Evolutionary conservation across 352 stramenopile genomes (phyloP).

Genomic region (Pythium folliculosum): DNA sequence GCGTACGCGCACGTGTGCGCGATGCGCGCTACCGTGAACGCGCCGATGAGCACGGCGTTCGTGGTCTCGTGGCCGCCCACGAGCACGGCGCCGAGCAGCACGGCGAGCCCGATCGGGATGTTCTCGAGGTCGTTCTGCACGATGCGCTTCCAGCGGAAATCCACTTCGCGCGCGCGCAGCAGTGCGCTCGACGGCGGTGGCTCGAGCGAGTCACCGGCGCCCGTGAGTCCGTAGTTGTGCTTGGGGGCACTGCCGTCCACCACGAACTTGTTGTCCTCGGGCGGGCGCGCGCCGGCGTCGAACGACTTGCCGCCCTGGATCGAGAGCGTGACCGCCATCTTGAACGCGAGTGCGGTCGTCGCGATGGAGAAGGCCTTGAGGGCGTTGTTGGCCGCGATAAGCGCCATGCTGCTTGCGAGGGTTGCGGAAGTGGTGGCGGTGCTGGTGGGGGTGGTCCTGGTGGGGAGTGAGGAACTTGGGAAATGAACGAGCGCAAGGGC

Average conservation of each 20-base stretch:
- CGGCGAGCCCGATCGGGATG: slow-evolving; percentile 41
- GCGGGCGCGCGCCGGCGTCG: slow-evolving; percentile 32
- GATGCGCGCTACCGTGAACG: slow-evolving; percentile 30
- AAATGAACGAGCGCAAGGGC: background rate
- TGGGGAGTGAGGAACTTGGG: background rate
- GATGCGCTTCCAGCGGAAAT: slow-evolving; percentile 47
- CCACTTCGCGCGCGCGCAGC: slow-evolving; percentile 32
- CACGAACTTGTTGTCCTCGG: slow-evolving; percentile 35
- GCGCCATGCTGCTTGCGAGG: slow-evolving; percentile 2
- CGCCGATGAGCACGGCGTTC: slow-evolving; percentile 39
- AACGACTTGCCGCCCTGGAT: slow-evolving; percentile 45
- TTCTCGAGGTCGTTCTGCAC: slow-evolving; percentile 51
- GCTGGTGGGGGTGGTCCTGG: background rate
- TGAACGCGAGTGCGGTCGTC: slow-evolving; percentile 25
- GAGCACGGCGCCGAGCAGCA: slow-evolving; percentile 47
- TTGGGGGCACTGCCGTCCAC: slow-evolving; percentile 22
- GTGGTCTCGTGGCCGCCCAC: slow-evolving; percentile 42
- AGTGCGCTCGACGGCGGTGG: slow-evolving; percentile 17
- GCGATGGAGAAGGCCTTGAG: slow-evolving; percentile 24
- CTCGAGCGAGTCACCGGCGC: slow-evolving; percentile 30
- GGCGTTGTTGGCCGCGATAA: slow-evolving; percentile 12
- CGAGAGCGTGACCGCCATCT: slow-evolving; percentile 27
- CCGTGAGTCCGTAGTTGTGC: slow-evolving; percentile 42
- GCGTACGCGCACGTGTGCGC: slow-evolving; percentile 36
- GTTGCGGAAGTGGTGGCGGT: background rate